These are phyloP conservation scores for Colletotrichum chlorophyti DNA, from an alignment of 2,329 filamentous ascomycete genomes.

Conservation along the genomic window DNA sequence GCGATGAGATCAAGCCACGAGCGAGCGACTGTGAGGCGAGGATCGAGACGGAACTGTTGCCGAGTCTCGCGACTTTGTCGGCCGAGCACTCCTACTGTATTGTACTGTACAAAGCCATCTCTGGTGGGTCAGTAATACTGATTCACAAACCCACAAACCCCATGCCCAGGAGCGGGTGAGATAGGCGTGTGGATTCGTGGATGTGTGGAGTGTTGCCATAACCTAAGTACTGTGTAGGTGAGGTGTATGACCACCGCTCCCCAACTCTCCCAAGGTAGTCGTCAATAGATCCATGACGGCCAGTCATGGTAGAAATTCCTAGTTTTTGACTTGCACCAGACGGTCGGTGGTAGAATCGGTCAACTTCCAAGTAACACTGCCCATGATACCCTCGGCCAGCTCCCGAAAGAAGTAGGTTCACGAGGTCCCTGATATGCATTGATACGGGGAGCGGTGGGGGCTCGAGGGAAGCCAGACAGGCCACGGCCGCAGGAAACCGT, in stretches of 20 bases:
- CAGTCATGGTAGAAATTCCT: constrained; percentile 5
- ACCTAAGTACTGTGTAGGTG: no score
- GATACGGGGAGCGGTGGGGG: not conserved
- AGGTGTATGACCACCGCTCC: no score
- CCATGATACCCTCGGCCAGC: no score
- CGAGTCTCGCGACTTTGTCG: constrained; percentile 1
- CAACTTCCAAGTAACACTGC: no score
- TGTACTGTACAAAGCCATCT: no score
- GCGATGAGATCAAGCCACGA: not conserved
- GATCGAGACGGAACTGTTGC: not conserved
- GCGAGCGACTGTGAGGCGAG: not conserved
- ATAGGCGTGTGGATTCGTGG: constrained; percentile 22
- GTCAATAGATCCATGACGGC: constrained; percentile 16
- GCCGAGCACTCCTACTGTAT: constrained; percentile 1
- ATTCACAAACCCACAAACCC: constrained; percentile 9
- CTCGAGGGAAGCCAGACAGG: not conserved
- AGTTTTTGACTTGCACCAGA: not conserved
- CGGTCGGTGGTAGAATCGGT: not conserved
- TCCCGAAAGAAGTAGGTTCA: not conserved
- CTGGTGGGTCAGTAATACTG: not conserved
- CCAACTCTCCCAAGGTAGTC: not conserved
- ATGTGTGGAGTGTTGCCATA: constrained; percentile 14
- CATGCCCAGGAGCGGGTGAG: not conserved
- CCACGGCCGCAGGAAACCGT: not conserved
- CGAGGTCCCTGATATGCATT: not conserved